phyloP scores from a whole-genome alignment of 805 yeast genomes.

The Lachancea nothofagi region DNA sequence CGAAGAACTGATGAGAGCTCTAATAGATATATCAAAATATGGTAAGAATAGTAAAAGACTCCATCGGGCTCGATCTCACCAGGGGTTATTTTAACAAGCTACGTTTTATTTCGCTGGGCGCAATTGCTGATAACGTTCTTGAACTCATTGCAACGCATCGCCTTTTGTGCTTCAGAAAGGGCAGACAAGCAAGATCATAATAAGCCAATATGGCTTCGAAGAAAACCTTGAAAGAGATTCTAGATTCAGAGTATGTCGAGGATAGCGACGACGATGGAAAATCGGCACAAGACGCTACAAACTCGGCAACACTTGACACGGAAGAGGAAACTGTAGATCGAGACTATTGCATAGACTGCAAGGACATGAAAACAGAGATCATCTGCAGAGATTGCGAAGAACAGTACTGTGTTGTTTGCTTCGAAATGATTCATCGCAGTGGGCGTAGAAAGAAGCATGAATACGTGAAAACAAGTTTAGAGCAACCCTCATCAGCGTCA shows the following conservation, averaged over 20 bases:
- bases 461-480: slow-evolving; percentile 23
- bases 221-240: slow-evolving; percentile 34
- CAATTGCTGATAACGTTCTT: not conserved
- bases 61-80: too few species aligned
- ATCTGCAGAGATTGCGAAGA: slow-evolving; percentile 60
- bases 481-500: slow-evolving; percentile 15
- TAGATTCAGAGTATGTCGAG: slow-evolving; percentile 35
- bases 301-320: slow-evolving; percentile 24
- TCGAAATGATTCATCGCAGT: slow-evolving; percentile 59
- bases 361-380: slow-evolving; percentile 65
- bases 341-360: slow-evolving; percentile 60
- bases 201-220: slow-evolving; percentile 14
- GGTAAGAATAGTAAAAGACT: too few species aligned
- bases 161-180: not conserved
- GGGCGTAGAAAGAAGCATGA: slow-evolving; percentile 53
- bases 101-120: too few species aligned
- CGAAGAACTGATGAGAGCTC: too few species aligned
- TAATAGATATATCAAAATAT: too few species aligned
- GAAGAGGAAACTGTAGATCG: slow-evolving; percentile 32
- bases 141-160: not conserved
- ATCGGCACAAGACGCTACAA: slow-evolving; percentile 13
- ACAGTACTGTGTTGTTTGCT: slow-evolving; percentile 64
- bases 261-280: slow-evolving; percentile 30
- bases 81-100: too few species aligned
- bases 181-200: not conserved